Percentiles rank a stretch among this genome's conserved stretches.
phyloP scores from a whole-genome alignment of 371 early-diverging fungal genomes.

The Apophysomyces elegans region DNA sequence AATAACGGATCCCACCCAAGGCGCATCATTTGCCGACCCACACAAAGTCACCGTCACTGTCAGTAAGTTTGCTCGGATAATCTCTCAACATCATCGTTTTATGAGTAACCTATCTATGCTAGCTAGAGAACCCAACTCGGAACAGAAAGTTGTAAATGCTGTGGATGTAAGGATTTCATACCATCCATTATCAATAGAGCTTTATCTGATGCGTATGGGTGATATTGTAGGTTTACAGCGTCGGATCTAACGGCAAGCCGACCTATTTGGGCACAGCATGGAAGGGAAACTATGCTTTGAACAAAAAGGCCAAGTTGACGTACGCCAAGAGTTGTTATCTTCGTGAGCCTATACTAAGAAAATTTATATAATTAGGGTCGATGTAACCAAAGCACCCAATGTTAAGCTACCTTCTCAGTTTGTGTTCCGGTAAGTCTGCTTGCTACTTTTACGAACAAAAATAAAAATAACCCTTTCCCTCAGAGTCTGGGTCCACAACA shows the following conservation, averaged over 20 bases:
- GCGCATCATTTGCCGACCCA: conserved; percentile 24
- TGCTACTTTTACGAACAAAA: background rate
- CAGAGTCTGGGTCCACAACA: conserved; percentile 32
- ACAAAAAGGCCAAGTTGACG: conserved; percentile 23
- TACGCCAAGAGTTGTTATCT: conserved; percentile 8
- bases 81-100: background rate
- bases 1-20: conserved; percentile 25
- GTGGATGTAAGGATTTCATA: conserved; percentile 22
- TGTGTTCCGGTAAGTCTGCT: conserved; percentile 23
- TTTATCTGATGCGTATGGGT: too few relatives aligned
- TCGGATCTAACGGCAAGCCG: conserved; percentile 21
- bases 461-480: background rate
- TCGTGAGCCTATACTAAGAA: background rate
- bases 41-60: conserved; percentile 24
- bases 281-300: conserved; percentile 21
- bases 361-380: conserved; percentile 19
- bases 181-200: too few relatives aligned
- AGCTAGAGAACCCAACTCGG: conserved; percentile 22
- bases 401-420: conserved; percentile 24
- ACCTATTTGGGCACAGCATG: conserved; percentile 27
- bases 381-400: conserved; percentile 20
- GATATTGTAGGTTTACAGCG: conserved; percentile 15
- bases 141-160: conserved; percentile 22
- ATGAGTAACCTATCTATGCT: background rate
- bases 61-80: conserved; percentile 17